Percentiles rank a stretch among this genome's conserved stretches.
Evolutionary conservation across 371 early-diverging fungal genomes (phyloP).

Genomic region (Mucor mucedo): DNA sequence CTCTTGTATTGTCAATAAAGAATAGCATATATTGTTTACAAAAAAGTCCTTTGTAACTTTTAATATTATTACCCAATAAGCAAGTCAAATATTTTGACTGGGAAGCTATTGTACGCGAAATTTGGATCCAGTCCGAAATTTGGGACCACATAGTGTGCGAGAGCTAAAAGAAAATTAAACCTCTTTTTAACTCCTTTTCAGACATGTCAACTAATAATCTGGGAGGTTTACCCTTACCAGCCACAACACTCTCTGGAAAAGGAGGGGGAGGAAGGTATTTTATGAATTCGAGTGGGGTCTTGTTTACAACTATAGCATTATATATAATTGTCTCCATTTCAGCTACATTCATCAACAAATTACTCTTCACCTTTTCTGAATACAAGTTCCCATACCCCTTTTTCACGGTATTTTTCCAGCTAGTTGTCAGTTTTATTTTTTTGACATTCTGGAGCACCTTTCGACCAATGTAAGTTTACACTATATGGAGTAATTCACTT

Average conservation of each 20-base stretch:
- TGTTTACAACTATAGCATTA: conserved; percentile 43
- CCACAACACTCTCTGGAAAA: conserved; percentile 13
- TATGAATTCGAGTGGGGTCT: conserved; percentile 10
- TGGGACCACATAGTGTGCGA: no score
- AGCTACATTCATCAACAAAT: conserved; percentile 67
- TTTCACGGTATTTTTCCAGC: conserved; percentile 61
- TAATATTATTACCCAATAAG: no score
- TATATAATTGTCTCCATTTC: conserved; percentile 57
- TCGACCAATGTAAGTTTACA: conserved; percentile 43
- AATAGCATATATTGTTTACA: no score
- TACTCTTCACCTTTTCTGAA: conserved; percentile 56
- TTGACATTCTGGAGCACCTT: conserved; percentile 48
- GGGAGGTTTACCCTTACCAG: conserved; percentile 28
- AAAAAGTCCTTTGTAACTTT: no score
- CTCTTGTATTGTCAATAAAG: no score
- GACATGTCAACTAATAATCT: conserved; percentile 11
- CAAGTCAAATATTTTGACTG: no score
- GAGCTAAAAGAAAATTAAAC: not conserved
- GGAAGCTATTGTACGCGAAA: no score
- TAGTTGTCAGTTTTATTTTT: conserved; percentile 53
- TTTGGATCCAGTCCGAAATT: no score
- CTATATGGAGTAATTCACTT: not conserved
- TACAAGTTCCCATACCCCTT: conserved; percentile 63
- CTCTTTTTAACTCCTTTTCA: not conserved
- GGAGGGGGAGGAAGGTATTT: conserved; percentile 5